Percentiles rank a stretch among this genome's conserved stretches.
phyloP scores from a whole-genome alignment of 1,139 yeast genomes.

The Pichia sp. region DNA sequence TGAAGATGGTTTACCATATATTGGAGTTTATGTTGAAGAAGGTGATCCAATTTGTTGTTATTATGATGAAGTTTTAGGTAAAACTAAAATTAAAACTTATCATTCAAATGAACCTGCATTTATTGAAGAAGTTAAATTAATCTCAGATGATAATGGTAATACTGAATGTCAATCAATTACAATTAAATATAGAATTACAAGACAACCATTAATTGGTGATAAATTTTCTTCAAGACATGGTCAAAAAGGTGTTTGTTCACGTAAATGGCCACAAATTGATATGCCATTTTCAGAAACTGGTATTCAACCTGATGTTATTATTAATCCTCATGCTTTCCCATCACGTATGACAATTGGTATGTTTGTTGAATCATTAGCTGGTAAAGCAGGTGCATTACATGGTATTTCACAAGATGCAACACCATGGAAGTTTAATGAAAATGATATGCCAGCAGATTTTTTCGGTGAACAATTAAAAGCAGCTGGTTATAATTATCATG shows the following conservation, averaged over 20 bases:
- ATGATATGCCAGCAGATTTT: slow-evolving; percentile 94
- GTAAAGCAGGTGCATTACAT: slow-evolving; percentile 96
- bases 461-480: slow-evolving; percentile 85
- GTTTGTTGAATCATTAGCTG: slow-evolving; percentile 97
- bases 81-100: slow-evolving; percentile 86
- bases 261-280: slow-evolving; percentile 95
- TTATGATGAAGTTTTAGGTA: slow-evolving; percentile 85
- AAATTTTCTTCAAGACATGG: slow-evolving; percentile 98
- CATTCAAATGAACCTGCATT: slow-evolving; percentile 94
- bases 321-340: slow-evolving; percentile 99
- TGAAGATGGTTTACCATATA: slow-evolving; percentile 85
- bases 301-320: slow-evolving; percentile 94
- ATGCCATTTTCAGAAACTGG: slow-evolving; percentile 97
- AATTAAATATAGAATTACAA: slow-evolving; percentile 83
- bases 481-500: slow-evolving; percentile 96
- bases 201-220: slow-evolving; percentile 95
- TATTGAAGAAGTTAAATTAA: slow-evolving; percentile 88
- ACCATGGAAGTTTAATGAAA: slow-evolving; percentile 90
- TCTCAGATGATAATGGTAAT: slow-evolving; percentile 77
- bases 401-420: slow-evolving; percentile 98
- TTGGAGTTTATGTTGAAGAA: slow-evolving; percentile 84
- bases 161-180: slow-evolving; percentile 80
- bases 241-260: slow-evolving; percentile 98
- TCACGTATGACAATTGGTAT: slow-evolving; percentile 99
- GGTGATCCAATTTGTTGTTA: slow-evolving; percentile 96